These are phyloP conservation scores for Neospora caninum DNA, from an alignment of 169 alveolate species.

Conservation along the genomic window DNA sequence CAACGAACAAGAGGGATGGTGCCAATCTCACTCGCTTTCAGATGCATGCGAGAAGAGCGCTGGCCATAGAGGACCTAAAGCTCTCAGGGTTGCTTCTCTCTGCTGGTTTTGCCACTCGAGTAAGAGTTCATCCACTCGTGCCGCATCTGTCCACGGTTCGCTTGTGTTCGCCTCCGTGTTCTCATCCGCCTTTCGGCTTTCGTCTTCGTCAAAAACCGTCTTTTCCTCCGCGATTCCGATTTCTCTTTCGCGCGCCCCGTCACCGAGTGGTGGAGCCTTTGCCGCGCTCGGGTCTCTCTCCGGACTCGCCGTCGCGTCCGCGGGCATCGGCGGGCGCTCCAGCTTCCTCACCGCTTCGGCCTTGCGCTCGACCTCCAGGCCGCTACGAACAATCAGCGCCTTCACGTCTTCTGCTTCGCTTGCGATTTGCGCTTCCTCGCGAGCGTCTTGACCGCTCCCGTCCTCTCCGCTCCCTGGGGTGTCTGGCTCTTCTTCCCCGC, in stretches of 20 bases:
- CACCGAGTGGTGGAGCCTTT: not conserved
- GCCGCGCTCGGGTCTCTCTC: not conserved
- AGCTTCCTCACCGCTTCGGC: not conserved
- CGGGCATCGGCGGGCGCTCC: not conserved
- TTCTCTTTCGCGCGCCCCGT: not conserved
- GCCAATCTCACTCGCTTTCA: not conserved
- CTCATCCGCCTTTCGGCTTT: not conserved
- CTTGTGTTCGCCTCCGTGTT: not conserved
- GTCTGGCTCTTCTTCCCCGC: not conserved
- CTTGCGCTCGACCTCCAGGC: not conserved
- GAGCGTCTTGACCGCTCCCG: too few species aligned
- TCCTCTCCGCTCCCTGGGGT: not conserved
- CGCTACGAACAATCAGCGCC: not conserved
- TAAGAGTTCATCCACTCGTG: not conserved
- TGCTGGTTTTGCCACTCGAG: not conserved
- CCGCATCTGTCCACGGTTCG: constrained; percentile 19
- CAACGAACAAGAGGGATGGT: not conserved
- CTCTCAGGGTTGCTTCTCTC: not conserved
- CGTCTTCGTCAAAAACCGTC: not conserved
- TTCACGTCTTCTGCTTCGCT: not conserved
- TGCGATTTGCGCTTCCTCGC: not conserved
- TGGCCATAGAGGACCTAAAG: not conserved
- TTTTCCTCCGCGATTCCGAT: not conserved
- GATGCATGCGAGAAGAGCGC: not conserved
- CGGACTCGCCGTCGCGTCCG: not conserved